Evolutionary conservation across 2,329 filamentous ascomycete species (phyloP).

Genomic region (Niveomyces coronatus): DNA sequence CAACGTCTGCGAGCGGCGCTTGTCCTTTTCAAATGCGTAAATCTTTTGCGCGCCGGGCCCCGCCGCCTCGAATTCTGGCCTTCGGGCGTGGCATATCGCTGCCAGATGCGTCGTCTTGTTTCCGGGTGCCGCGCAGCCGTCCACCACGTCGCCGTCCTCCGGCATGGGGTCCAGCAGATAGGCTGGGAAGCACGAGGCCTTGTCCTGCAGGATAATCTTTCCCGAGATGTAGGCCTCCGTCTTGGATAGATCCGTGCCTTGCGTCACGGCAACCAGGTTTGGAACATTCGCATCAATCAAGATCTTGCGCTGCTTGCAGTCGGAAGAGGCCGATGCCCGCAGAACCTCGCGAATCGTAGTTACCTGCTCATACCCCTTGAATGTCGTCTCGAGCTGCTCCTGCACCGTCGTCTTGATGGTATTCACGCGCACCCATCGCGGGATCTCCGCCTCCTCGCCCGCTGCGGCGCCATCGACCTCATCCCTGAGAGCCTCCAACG

Average conservation of each 20-base stretch:
- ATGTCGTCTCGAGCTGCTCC: conserved; percentile 65
- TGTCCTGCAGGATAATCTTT: conserved; percentile 84
- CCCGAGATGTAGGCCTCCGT: conserved; percentile 65
- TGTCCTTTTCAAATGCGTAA: conserved; percentile 72
- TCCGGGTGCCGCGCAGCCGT: conserved; percentile 87
- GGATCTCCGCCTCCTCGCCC: conserved; percentile 49
- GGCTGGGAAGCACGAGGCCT: conserved; percentile 93
- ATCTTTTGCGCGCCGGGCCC: conserved; percentile 33
- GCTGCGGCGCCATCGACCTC: conserved; percentile 42
- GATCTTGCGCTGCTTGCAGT: conserved; percentile 36
- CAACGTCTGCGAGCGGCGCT: conserved; percentile 59
- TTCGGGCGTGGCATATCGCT: conserved; percentile 50
- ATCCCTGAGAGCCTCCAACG: conserved; percentile 54
- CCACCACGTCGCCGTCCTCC: conserved; percentile 68
- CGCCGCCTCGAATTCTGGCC: conserved; percentile 23
- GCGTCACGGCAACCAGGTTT: conserved; percentile 69
- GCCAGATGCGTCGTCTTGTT: conserved; percentile 96
- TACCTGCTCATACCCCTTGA: conserved; percentile 51
- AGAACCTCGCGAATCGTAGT: conserved; percentile 47
- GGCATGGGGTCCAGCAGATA: conserved; percentile 65
- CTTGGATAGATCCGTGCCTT: conserved; percentile 60
- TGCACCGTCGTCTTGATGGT: conserved; percentile 60
- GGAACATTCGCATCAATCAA: conserved; percentile 75
- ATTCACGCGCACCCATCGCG: conserved; percentile 90
- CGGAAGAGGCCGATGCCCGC: conserved; percentile 12